phyloP scores from a whole-genome alignment of 1,284 basidiomycete genomes.

The Moesziomyces parantarcticus region DNA sequence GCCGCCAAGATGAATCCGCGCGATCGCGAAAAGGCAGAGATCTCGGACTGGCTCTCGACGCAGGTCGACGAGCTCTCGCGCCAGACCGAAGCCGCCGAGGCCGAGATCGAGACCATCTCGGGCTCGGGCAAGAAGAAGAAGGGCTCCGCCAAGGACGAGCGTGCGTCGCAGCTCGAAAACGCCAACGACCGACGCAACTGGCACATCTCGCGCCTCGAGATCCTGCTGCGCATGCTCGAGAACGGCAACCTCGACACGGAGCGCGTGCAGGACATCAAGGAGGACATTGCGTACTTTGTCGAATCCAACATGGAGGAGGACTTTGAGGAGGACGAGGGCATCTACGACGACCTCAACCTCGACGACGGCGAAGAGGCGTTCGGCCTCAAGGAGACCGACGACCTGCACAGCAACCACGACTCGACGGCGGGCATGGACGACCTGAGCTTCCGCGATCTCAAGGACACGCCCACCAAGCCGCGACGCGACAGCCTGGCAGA shows the following conservation, averaged over 20 bases:
- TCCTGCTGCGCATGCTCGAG: slow-evolving; percentile 90
- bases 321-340: slow-evolving; percentile 96
- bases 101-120: slow-evolving; percentile 91
- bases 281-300: slow-evolving; percentile 96
- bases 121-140: slow-evolving; percentile 78
- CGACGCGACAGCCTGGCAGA: slow-evolving; percentile 43
- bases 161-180: slow-evolving; percentile 83
- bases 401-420: slow-evolving; percentile 71
- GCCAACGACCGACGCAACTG: slow-evolving; percentile 94
- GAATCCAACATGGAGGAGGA: slow-evolving; percentile 96
- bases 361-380: slow-evolving; percentile 83
- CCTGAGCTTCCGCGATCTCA: slow-evolving; percentile 34
- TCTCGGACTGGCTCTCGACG: slow-evolving; percentile 72
- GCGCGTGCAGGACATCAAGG: slow-evolving; percentile 83
- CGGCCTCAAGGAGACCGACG: slow-evolving; percentile 74
- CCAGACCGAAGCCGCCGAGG: slow-evolving; percentile 93
- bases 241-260: slow-evolving; percentile 90
- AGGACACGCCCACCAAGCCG: slow-evolving; percentile 41
- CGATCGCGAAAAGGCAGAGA: slow-evolving; percentile 94
- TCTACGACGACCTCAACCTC: slow-evolving; percentile 97
- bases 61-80: slow-evolving; percentile 88
- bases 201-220: slow-evolving; percentile 93
- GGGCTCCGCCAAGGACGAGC: slow-evolving; percentile 76
- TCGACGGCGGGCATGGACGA: slow-evolving; percentile 70
- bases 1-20: slow-evolving; percentile 94